Percentiles rank a stretch among this genome's conserved stretches.
phyloP scores from a whole-genome alignment of 148 eudicot genomes.

The Silene latifolia region DNA sequence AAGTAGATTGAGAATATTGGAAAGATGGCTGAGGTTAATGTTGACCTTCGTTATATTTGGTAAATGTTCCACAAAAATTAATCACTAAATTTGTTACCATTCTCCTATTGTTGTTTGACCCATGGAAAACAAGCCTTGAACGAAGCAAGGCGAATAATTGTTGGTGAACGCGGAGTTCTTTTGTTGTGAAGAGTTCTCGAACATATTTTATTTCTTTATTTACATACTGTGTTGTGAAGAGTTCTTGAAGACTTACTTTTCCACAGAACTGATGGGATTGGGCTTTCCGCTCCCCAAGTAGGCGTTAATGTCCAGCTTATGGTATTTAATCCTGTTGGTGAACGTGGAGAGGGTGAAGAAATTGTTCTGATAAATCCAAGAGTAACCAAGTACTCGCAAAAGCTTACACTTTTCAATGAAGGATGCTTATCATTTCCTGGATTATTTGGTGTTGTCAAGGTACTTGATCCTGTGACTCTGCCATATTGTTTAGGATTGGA shows the following conservation, averaged over 20 bases:
- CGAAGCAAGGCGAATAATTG: background rate
- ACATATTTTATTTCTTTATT: conserved; percentile 3
- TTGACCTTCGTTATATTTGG: no score
- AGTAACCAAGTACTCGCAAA: conserved; percentile 64
- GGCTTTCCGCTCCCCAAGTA: conserved; percentile 99
- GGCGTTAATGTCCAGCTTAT: conserved; percentile 92
- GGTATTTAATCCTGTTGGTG: conserved; percentile 94
- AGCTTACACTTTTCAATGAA: conserved; percentile 56
- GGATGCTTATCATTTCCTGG: conserved; percentile 95
- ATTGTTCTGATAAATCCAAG: conserved; percentile 90
- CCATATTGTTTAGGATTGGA: background rate
- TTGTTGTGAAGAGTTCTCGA: background rate
- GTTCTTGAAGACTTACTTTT: conserved; percentile 45
- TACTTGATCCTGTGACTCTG: conserved; percentile 19
- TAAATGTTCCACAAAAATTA: no score
- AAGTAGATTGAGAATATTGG: no score
- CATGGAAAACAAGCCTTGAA: background rate
- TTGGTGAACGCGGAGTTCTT: background rate
- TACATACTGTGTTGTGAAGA: conserved; percentile 39
- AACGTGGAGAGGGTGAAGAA: conserved; percentile 91
- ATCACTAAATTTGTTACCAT: background rate
- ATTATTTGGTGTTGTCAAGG: conserved; percentile 82
- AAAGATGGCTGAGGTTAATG: no score
- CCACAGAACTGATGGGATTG: conserved; percentile 98
- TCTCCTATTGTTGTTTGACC: background rate